These are phyloP conservation scores for Rheum nobile DNA, from an alignment of 148 eudicot species.

Conservation along the genomic window DNA sequence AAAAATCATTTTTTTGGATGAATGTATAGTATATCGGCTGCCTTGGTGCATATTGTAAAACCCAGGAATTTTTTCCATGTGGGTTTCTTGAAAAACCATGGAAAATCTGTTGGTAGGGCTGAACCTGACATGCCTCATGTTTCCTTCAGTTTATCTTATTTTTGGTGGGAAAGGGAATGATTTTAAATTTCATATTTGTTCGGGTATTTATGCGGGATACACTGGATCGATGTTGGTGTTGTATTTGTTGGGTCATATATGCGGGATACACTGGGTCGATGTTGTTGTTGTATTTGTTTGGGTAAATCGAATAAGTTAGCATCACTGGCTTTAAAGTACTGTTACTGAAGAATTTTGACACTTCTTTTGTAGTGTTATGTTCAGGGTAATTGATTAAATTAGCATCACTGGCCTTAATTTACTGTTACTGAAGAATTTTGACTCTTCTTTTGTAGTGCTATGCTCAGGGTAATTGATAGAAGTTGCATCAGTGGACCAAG, in stretches of 20 bases:
- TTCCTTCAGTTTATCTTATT: neutral
- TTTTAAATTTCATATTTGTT: neutral
- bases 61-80: neutral
- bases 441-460: neutral
- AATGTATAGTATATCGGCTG: too few relatives aligned
- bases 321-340: too few relatives aligned
- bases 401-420: neutral
- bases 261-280: too few relatives aligned
- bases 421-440: neutral
- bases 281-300: too few relatives aligned
- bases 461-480: neutral
- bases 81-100: neutral
- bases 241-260: too few relatives aligned
- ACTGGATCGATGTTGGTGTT: too few relatives aligned
- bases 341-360: too few relatives aligned
- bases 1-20: too few relatives aligned
- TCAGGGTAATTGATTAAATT: neutral
- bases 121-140: neutral
- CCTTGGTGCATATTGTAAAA: neutral
- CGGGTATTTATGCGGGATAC: too few relatives aligned
- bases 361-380: neutral
- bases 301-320: too few relatives aligned
- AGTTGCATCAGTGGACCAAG: neutral
- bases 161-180: neutral
- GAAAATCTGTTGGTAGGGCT: neutral